phyloP scores from a whole-genome alignment of 1,139 yeast genomes.

The Suhomyces yuchorum region DNA sequence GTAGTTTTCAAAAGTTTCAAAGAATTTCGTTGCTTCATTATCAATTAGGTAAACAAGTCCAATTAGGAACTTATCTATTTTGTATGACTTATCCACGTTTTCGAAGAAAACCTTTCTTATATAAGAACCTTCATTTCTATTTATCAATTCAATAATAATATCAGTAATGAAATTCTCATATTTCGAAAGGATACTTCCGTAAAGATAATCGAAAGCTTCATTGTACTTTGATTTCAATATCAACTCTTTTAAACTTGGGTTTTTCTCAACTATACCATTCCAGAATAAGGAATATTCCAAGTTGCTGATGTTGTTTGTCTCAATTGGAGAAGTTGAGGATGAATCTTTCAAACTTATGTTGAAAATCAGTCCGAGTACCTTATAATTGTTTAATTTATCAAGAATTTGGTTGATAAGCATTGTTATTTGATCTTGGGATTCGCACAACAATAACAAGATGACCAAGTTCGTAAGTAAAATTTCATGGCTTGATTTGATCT shows the following conservation, averaged over 20 bases:
- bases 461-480: constrained; percentile 28
- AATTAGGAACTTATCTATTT: constrained; percentile 32
- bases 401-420: constrained; percentile 31
- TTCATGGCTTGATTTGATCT: constrained; percentile 31
- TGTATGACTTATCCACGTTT: constrained; percentile 20
- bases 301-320: constrained; percentile 17
- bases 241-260: constrained; percentile 24
- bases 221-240: constrained; percentile 25
- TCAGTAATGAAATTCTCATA: constrained; percentile 28
- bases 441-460: constrained; percentile 40
- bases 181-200: constrained; percentile 20
- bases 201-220: constrained; percentile 32
- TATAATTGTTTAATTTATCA: constrained; percentile 28
- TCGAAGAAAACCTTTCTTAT: constrained; percentile 26
- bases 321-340: constrained; percentile 12
- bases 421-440: constrained; percentile 30
- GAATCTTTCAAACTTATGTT: constrained; percentile 27
- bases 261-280: constrained; percentile 26
- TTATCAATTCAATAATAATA: constrained; percentile 36
- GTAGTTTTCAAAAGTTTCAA: constrained; percentile 26
- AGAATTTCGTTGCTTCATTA: constrained; percentile 28
- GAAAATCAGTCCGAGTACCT: constrained; percentile 28
- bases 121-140: constrained; percentile 28
- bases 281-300: constrained; percentile 32
- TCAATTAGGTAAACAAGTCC: constrained; percentile 41